Evolutionary conservation across 2,329 filamentous ascomycete species (phyloP), one percentile per base, ranked within the genome.

Genomic region (Arthroderma uncinatum): DNA sequence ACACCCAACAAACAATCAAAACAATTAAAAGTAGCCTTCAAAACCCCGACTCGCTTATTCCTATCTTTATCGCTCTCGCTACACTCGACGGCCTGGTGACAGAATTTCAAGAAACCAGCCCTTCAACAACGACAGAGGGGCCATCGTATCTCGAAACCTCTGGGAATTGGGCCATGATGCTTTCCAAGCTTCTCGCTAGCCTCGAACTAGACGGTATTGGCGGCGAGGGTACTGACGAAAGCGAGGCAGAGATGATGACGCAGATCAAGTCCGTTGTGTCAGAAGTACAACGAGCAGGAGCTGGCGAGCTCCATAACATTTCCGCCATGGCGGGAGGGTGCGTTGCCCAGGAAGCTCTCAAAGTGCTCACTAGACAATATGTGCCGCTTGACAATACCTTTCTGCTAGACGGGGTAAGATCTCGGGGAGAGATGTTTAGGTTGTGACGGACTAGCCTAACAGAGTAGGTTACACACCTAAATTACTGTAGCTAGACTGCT

Each of bases 291-390:
- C 83, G 94, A 59, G 87, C 89, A 36, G 84, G 82, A 52, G 88
- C 89, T 28, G 87, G 84, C 56, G 94, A 98, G 70, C 75, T 98
- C 59, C 93, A 98, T 75, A 97, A 96, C 68, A 87, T 94, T 57
- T 87, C 91, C 33, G 85, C 91, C 25, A 74, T 95, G 57, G 86
- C 85, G 0, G 94, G 93, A 30, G 94, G 93, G 2, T 86, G 98
- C 76, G 86, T 94, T 52, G 89, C 92, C n/a, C 94, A 98, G 72
- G 93, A 98, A 74, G 82, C 92, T 61, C 94, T 98, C 74, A 98
- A 98, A 69, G 79, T 83, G 4, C 61, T 78, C 47, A 85, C 82
- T n/a, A 77, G 79, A 64, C 82, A 85, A 70, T 85, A 85, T 65
- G 74, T 83, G 9, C 82, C 82, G 1, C 73, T 84, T 7, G 80